Evolutionary conservation across 352 stramenopile genomes (phyloP), one percentile per base, ranked within the genome.

Genomic region (Pythium scleroteichum): DNA sequence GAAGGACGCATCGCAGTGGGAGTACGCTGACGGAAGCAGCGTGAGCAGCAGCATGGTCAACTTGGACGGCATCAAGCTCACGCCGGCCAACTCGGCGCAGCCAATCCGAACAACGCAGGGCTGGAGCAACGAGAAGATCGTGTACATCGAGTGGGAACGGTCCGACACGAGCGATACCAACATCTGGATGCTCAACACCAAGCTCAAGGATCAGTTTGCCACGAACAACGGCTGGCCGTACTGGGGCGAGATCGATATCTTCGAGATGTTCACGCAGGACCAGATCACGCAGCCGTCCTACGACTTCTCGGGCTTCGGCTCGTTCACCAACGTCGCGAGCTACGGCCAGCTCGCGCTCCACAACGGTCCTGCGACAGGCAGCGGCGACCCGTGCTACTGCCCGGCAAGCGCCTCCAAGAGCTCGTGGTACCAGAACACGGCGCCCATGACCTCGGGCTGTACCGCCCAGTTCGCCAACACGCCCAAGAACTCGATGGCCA

Each of bases 131-230:
- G 78, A 90, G 60, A 88, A 89, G 62, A 76, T 92, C 26, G 68
- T 92, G 59, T 75, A 73, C 62, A 73, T 92, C 24, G 75, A 89
- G 67, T 92, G 82, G 82, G 73, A 85, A 50, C 75, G 76, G 20
- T 76, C 78, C 41, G 69, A 64, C 33, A 66, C 76, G 46, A 89
- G 75, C 22, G 79, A 92, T 64, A 90, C 80, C 41, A 92, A 92
- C 78, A 90, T 92, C 60, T 92, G 82, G 82, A 86, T 92, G 76
- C 76, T 92, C 26, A 90, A 90, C 68, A 92, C 78, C 4, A 85
- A 85, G 65, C 53, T 92, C n/a, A 9, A 75, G 53, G 62, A 67
- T 49, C 82, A 92, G 62, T 92, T 92, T 48, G 73, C 29, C 20
- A 64, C 53, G 17, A 66, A 55, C 50, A 85, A 86, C 38, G 78